phyloP scores from a whole-genome alignment of 1,284 basidiomycete species.

The Ceratorhiza oryzae-sativae region DNA sequence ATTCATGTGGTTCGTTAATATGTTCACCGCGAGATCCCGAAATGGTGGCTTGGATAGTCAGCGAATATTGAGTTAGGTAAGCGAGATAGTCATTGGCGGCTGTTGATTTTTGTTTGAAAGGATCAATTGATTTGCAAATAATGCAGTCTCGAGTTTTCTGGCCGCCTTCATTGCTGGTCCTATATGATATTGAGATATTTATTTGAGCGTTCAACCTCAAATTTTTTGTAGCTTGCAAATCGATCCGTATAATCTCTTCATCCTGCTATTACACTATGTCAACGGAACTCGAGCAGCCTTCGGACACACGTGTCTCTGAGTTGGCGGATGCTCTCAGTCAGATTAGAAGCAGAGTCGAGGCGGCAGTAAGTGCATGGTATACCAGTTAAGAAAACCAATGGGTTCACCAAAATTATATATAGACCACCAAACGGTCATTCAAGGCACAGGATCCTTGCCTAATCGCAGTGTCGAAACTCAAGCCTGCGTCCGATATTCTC shows the following conservation, averaged over 20 bases:
- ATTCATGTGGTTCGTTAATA: no score
- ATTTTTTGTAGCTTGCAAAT: background rate
- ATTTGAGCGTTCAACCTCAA: background rate
- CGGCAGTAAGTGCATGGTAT: background rate
- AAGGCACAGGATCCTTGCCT: conserved; percentile 57
- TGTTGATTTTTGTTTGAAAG: background rate
- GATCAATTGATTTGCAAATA: background rate
- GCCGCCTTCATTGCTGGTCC: background rate
- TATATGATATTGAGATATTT: background rate
- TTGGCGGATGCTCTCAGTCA: conserved; percentile 14
- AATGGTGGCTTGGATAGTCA: no score
- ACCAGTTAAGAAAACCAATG: background rate
- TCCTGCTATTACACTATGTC: background rate
- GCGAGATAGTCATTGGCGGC: no score
- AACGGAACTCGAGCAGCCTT: conserved; percentile 1
- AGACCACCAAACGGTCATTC: background rate
- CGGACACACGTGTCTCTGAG: conserved; percentile 13
- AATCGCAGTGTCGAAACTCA: conserved; percentile 95
- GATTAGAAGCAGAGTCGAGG: conserved; percentile 3
- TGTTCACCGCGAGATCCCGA: no score
- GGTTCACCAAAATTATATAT: background rate
- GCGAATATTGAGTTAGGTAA: no score
- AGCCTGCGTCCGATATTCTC: conserved; percentile 86
- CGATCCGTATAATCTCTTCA: background rate
- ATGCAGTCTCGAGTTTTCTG: background rate